These are phyloP conservation scores for Mycena galopus DNA, from an alignment of 768 basidiomycete genomes.

Conservation along the genomic window DNA sequence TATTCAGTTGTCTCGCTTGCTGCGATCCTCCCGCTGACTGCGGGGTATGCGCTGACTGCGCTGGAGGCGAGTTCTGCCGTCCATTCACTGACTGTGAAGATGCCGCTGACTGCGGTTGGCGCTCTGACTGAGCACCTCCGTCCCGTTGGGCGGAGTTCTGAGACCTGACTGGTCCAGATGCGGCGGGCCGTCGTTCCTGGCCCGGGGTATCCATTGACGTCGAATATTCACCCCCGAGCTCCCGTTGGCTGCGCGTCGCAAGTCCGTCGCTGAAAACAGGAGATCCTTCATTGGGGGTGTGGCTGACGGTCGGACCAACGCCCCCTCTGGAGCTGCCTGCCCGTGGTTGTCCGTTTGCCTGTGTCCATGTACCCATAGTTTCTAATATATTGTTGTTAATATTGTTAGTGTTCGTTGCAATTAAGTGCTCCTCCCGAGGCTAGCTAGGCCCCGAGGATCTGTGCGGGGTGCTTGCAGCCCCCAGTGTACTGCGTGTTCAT, in stretches of 20 bases:
- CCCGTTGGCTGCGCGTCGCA: not conserved
- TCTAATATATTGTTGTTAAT: not conserved
- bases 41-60: no score
- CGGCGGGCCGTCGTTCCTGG: not conserved
- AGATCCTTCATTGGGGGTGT: not conserved
- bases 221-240: not conserved
- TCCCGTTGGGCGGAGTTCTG: no score
- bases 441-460: conserved; percentile 7
- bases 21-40: no score
- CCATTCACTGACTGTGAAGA: no score
- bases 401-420: conserved; percentile 3
- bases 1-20: no score
- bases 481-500: no score
- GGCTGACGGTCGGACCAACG: not conserved
- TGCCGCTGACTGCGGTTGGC: no score
- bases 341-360: not conserved
- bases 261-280: not conserved
- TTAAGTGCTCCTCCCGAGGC: not conserved
- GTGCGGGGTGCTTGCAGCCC: no score
- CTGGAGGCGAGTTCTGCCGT: no score
- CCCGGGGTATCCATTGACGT: not conserved
- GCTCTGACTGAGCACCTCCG: no score
- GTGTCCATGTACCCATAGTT: not conserved
- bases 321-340: conserved; percentile 1
- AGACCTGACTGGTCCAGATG: not conserved